Base-by-base conservation (phyloP, 352 stramenopile species). In the Phytophthora kernoviae region DNA sequence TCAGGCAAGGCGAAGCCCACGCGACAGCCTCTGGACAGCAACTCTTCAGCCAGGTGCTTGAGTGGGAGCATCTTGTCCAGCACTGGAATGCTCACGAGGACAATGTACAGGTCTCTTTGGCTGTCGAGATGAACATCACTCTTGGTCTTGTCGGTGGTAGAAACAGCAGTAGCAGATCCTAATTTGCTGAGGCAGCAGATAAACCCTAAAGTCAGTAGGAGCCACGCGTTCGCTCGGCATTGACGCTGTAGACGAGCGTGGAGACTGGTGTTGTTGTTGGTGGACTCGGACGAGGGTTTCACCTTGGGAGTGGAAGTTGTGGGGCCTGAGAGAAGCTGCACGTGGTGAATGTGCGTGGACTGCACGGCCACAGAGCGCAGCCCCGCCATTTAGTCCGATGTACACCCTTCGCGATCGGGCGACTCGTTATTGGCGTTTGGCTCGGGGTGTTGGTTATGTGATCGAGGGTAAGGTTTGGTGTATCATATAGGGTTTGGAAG, bases 31-130 rank as follows among this genome's bases (percentile, higher is more conserved):
- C 84, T 83, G 30, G 79, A 68, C 18, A 94, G 64, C 43, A 95
- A 58, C 32, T 91, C 78, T 47, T 91, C 78, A 9, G 84, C 84
- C 33, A 95, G 53, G 53, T 89, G 79, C 54, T 90, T 91, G 49
- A 95, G 77, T 44, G 87, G 87, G 49, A 92, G 70, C 54, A 94
- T 81, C 55, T 88, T 88, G 54, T 95, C 83, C 44, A 93, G 59
- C 46, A 91, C 78, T n/a, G 87, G 87, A 44, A 95, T 87, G 64
- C 82, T 91, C 55, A 94, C 84, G 17, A 95, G 68, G 41, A 92
- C 84, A 30, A 95, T 65, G 71, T 95, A 94, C 50, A 84, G 65
- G n/a, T 88, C 68, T 20, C 21, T 62, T 56, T 46, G 37, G 11
- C 36, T 24, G 37, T 37, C 33, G 39, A n/a, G 14, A 37, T 36